These are phyloP conservation scores for Cladosporium sp. DNA, from an alignment of 2,329 filamentous ascomycete genomes.

Conservation along the genomic window DNA sequence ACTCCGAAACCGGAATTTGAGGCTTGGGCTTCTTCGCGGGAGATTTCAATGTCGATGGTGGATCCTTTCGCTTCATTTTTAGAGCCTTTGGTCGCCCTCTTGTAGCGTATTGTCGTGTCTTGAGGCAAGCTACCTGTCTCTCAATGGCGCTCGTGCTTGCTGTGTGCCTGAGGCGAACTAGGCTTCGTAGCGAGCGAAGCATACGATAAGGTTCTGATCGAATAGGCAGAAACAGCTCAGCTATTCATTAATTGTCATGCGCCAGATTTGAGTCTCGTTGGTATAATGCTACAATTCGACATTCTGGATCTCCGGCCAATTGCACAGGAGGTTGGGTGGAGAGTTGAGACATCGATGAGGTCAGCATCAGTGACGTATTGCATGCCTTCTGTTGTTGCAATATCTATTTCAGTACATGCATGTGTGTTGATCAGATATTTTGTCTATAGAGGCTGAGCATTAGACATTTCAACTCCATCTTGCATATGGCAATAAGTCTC, in stretches of 20 bases:
- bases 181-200: background rate
- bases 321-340: background rate
- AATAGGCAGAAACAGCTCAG: background rate
- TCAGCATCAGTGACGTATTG: slow-evolving; percentile 3
- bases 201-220: background rate
- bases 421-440: background rate
- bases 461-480: background rate
- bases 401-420: background rate
- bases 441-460: background rate
- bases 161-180: background rate
- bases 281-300: background rate
- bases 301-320: background rate
- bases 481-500: background rate
- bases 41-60: slow-evolving; percentile 23
- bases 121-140: background rate
- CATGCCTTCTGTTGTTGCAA: background rate
- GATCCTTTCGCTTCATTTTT: slow-evolving; percentile 33
- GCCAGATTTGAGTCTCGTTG: background rate
- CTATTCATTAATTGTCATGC: background rate
- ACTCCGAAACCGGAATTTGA: slow-evolving; percentile 46
- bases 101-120: background rate
- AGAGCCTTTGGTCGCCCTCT: background rate
- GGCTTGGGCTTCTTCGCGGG: slow-evolving; percentile 35
- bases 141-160: background rate
- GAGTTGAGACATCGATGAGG: background rate